A percentile compares a stretch with the other conserved stretches of the same genome.
phyloP scores from a whole-genome alignment of 2,329 filamentous ascomycete genomes.

The Fonsecaea erecta region DNA sequence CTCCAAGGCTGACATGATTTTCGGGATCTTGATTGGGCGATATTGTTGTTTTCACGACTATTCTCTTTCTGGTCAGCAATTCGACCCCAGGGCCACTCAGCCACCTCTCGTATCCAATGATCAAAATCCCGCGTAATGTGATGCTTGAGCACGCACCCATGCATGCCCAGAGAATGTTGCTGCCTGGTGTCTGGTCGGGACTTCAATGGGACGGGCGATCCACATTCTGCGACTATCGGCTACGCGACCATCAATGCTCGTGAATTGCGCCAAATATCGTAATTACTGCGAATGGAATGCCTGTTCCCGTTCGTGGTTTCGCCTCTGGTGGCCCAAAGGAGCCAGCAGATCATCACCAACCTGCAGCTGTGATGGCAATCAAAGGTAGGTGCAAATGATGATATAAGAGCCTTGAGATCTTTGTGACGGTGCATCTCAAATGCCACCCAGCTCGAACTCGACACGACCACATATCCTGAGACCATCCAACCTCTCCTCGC shows the following conservation, averaged over 20 bases:
- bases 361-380: background rate
- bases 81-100: background rate
- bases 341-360: background rate
- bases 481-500: background rate
- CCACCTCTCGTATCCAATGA: background rate
- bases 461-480: background rate
- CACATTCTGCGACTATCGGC: background rate
- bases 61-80: conserved; percentile 6
- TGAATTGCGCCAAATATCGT: conserved; percentile 5
- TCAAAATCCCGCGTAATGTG: background rate
- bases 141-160: background rate
- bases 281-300: background rate
- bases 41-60: background rate
- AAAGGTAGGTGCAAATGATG: background rate
- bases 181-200: background rate
- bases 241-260: background rate
- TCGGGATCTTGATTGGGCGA: background rate
- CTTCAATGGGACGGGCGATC: background rate
- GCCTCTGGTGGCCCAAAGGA: background rate
- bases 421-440: background rate
- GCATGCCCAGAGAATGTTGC: background rate
- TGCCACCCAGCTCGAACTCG: background rate
- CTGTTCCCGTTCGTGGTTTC: background rate
- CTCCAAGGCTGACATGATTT: background rate
- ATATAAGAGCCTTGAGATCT: conserved; percentile 7